phyloP scores from a whole-genome alignment of 768 basidiomycete genomes.

The Calvatia gigantea region DNA sequence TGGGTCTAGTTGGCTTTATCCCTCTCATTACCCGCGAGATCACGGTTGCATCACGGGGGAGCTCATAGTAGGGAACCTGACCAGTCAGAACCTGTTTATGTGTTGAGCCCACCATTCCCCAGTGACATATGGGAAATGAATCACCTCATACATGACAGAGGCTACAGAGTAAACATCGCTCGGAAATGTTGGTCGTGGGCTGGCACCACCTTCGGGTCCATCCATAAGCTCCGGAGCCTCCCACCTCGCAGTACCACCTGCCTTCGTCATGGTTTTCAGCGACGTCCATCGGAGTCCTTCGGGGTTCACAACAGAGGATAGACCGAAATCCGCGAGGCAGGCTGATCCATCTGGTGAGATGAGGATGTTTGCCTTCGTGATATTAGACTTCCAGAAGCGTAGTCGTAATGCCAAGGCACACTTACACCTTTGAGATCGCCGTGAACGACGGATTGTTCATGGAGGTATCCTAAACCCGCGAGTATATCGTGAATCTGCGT shows the following conservation, averaged over 20 bases:
- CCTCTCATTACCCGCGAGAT: conserved; percentile 17
- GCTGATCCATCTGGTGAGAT: not conserved
- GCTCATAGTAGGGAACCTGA: conserved; percentile 18
- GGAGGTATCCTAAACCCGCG: conserved; percentile 15
- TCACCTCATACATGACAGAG: conserved; percentile 18
- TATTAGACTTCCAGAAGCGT: not conserved
- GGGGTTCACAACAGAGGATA: not conserved
- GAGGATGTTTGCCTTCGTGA: not conserved
- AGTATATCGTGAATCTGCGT: conserved; percentile 13
- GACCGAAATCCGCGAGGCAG: conserved; percentile 1
- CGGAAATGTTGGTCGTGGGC: not conserved
- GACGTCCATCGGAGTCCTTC: not conserved
- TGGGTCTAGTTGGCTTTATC: conserved; percentile 9
- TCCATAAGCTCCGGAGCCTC: conserved; percentile 10
- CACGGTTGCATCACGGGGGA: conserved; percentile 14
- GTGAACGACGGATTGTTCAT: conserved; percentile 13
- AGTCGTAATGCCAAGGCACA: not conserved
- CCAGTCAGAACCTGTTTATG: conserved; percentile 17
- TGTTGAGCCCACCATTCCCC: too few relatives aligned
- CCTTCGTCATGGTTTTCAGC: not conserved
- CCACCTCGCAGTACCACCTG: not conserved
- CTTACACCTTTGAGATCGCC: conserved; percentile 21
- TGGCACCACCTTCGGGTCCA: not conserved
- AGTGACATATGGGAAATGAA: not conserved
- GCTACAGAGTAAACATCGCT: conserved; percentile 19